These are phyloP conservation scores for Xylaria sp. DNA, from an alignment of 2,329 filamentous ascomycete species.

Conservation along the genomic window DNA sequence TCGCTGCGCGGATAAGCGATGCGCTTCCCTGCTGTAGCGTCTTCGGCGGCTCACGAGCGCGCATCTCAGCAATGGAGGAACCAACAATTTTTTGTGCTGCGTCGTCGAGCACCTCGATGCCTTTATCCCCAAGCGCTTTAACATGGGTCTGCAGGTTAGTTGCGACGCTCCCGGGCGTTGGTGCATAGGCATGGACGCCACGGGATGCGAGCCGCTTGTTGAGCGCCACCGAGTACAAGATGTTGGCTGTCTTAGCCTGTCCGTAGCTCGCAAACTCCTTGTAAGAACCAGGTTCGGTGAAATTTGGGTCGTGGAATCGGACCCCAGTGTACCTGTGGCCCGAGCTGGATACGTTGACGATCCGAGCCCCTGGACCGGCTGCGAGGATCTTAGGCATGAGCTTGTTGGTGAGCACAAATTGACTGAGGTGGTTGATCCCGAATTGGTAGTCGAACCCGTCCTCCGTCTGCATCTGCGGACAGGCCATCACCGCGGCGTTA, in stretches of 20 bases:
- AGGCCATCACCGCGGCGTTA: conserved; percentile 57
- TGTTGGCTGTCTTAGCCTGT: conserved; percentile 58
- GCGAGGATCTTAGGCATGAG: conserved; percentile 44
- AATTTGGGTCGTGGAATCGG: conserved; percentile 47
- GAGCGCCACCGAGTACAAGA: conserved; percentile 54
- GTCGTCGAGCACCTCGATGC: conserved; percentile 39
- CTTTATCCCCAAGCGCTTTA: conserved; percentile 25
- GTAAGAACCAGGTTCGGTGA: conserved; percentile 46
- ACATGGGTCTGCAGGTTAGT: conserved; percentile 44
- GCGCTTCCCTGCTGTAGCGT: conserved; percentile 55
- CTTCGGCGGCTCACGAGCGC: conserved; percentile 42
- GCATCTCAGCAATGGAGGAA: conserved; percentile 36
- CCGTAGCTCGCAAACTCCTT: conserved; percentile 53
- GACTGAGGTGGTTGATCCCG: conserved; percentile 50
- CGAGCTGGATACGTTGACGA: conserved; percentile 42
- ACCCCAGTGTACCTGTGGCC: conserved; percentile 42
- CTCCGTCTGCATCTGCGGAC: conserved; percentile 47
- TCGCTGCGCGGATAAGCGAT: conserved; percentile 55
- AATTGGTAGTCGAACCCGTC: conserved; percentile 51
- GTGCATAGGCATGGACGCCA: conserved; percentile 51
- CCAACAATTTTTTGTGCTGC: conserved; percentile 42
- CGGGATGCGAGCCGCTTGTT: conserved; percentile 39
- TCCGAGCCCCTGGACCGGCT: conserved; percentile 33
- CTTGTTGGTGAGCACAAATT: conserved; percentile 48
- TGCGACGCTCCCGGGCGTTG: conserved; percentile 52